phyloP scores from a whole-genome alignment of 2,329 filamentous ascomycete species.

The Penicillium sp. region DNA sequence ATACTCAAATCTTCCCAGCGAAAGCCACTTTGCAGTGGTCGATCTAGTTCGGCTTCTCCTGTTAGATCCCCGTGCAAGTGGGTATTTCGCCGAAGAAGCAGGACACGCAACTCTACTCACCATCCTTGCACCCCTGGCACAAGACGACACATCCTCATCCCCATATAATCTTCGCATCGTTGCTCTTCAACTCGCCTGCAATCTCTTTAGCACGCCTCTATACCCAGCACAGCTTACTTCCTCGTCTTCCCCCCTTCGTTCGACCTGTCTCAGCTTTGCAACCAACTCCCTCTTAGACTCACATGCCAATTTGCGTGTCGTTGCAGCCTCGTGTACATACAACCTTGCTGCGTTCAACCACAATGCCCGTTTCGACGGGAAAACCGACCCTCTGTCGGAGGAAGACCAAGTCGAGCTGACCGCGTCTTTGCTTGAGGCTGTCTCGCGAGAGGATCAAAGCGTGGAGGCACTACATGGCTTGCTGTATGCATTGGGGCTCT shows the following conservation, averaged over 20 bases:
- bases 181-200: slow-evolving; percentile 80
- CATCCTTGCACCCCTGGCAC: slow-evolving; percentile 53
- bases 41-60: slow-evolving; percentile 81
- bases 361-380: slow-evolving; percentile 60
- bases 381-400: slow-evolving; percentile 63
- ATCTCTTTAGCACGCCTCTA: slow-evolving; percentile 77
- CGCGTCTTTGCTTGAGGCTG: slow-evolving; percentile 77
- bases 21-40: slow-evolving; percentile 76
- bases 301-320: slow-evolving; percentile 74
- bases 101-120: slow-evolving; percentile 64
- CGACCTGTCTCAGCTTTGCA: slow-evolving; percentile 67
- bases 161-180: slow-evolving; percentile 84
- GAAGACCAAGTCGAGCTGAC: slow-evolving; percentile 78
- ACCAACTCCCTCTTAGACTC: slow-evolving; percentile 79
- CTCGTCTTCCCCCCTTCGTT: slow-evolving; percentile 52
- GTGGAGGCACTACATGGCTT: slow-evolving; percentile 75
- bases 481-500: slow-evolving; percentile 72
- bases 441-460: slow-evolving; percentile 55
- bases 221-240: slow-evolving; percentile 66
- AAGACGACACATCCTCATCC: slow-evolving; percentile 56
- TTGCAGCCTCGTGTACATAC: slow-evolving; percentile 79
- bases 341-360: slow-evolving; percentile 76
- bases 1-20: slow-evolving; percentile 59
- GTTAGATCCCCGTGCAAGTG: slow-evolving; percentile 74
- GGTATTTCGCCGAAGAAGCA: slow-evolving; percentile 78